Conservation (phyloP, 2,329 filamentous ascomycete genomes). For the Passalora sequoiae region DNA sequence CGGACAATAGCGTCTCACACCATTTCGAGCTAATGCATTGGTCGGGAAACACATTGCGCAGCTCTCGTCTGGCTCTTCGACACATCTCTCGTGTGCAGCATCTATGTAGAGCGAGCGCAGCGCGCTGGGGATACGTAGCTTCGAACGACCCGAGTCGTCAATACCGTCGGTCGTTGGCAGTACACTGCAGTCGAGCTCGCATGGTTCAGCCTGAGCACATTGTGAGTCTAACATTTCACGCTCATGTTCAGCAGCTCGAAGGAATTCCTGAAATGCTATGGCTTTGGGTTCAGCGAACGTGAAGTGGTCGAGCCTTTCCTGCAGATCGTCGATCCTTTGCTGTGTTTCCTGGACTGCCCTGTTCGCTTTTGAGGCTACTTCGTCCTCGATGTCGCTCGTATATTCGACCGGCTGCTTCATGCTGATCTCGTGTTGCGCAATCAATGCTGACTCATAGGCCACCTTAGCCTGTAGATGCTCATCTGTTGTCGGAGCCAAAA, state of each 20-base stretch:
- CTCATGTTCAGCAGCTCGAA: conserved; percentile 27
- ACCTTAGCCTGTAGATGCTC: conserved; percentile 27
- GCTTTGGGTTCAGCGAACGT: conserved; percentile 12
- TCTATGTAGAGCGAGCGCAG: conserved; percentile 20
- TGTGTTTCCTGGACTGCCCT: conserved; percentile 11
- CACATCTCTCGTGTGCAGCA: background rate
- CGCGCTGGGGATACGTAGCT: conserved; percentile 40
- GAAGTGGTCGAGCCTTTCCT: conserved; percentile 12
- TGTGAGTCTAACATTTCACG: conserved; percentile 15
- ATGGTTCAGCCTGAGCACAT: conserved; percentile 19
- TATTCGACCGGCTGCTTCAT: conserved; percentile 2
- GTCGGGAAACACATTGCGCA: conserved; percentile 9
- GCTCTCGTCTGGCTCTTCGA: conserved; percentile 3
- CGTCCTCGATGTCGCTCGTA: conserved; percentile 5
- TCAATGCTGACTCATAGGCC: conserved; percentile 23
- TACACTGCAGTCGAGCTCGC: conserved; percentile 28
- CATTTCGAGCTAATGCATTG: conserved; percentile 3
- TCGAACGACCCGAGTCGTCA: conserved; percentile 38
- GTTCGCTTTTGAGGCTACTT: background rate
- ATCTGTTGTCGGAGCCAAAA: conserved; percentile 16
- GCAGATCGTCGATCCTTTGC: conserved; percentile 11
- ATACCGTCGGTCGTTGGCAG: conserved; percentile 30
- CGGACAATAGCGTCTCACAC: conserved; percentile 7
- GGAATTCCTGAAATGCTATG: conserved; percentile 31
- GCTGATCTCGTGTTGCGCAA: conserved; percentile 7